Base-by-base conservation (phyloP, 2,329 filamentous ascomycete genomes). In the Pyrenophora tritici-repentis region DNA sequence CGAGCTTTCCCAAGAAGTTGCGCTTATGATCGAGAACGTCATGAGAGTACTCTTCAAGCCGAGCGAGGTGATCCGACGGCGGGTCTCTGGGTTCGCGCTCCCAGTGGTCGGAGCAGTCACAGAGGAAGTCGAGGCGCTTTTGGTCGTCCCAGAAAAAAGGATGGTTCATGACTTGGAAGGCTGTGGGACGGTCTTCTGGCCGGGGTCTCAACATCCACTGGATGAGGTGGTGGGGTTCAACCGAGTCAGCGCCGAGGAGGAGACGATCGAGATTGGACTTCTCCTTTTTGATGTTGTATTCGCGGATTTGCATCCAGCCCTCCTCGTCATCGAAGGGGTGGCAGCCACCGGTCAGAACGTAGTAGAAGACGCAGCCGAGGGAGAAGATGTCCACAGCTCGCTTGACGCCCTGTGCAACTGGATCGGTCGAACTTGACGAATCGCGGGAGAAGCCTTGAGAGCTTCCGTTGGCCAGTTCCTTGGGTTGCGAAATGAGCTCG, bases 311-410 rank as follows among this genome's bases (percentile, higher is more conserved):
- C 85, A 96, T 95, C 79, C 94, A 97, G 42, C 91, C 86, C 68
- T 94, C 91, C 48, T 94, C 92, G 56, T 91, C 92, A 70, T 97
- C 93, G 66, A 95, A 99, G 0, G 94, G 94, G 72, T 99, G 94
- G 1, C 83, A 85, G 13, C 94, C 94, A 56, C 91, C 89, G 1
- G 93, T 97, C 53, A 99, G 81, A n/a, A 97, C 92, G 72, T 97
- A 99, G 77, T 92, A 97, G 79, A 97, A 99, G n/a, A 99, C 91
- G 45, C 96, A 88, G 1, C 94, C 94, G 31, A 99, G 83, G 0
- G 92, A 96, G 77, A 99, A 99, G 20, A 99, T 96, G 70, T 99
- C 94, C 55, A 97, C 97, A 7, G 94, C 90, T 38, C 94, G 88
- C 38, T 96, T 99, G 6, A 95, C 93, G 43, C 94, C 89, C 52